Conservation (phyloP, 1,139 yeast species). For the Yamadazyma friedrichii region DNA sequence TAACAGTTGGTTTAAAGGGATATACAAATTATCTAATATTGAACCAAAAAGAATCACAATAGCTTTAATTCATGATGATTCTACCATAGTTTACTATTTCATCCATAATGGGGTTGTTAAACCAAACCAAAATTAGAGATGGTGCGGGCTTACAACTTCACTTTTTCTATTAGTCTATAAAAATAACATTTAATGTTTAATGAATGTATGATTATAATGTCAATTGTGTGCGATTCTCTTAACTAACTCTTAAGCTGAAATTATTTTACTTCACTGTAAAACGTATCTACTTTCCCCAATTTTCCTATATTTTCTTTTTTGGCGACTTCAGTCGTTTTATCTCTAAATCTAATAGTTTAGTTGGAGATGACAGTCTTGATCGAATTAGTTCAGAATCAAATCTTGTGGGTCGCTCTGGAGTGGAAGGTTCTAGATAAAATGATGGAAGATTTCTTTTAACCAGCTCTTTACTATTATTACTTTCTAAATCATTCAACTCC, state of each 20-base stretch:
- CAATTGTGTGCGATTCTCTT: no score
- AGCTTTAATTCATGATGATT: slow-evolving; percentile 61
- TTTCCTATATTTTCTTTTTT: background rate
- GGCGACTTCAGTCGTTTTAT: slow-evolving; percentile 11
- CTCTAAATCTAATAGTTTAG: slow-evolving; percentile 12
- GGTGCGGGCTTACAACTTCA: background rate
- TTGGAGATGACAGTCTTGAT: slow-evolving; percentile 14
- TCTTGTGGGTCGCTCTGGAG: slow-evolving; percentile 2
- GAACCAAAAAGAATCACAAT: slow-evolving; percentile 46
- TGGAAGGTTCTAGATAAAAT: slow-evolving; percentile 6
- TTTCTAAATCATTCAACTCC: background rate
- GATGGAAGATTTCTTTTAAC: slow-evolving; percentile 7
- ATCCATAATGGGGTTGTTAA: slow-evolving; percentile 60
- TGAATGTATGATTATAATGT: no score
- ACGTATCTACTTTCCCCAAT: no score
- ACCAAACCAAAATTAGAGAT: slow-evolving; percentile 50
- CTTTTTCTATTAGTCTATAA: no score
- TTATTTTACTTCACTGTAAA: no score
- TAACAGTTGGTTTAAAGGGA: slow-evolving; percentile 30
- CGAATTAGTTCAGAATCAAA: background rate
- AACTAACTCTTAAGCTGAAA: no score
- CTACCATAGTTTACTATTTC: slow-evolving; percentile 66
- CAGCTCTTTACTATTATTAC: slow-evolving; percentile 3
- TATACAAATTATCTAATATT: slow-evolving; percentile 13
- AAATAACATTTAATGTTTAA: no score